phyloP scores from a whole-genome alignment of 208 protist species.

The Trypanosoma rangeli region DNA sequence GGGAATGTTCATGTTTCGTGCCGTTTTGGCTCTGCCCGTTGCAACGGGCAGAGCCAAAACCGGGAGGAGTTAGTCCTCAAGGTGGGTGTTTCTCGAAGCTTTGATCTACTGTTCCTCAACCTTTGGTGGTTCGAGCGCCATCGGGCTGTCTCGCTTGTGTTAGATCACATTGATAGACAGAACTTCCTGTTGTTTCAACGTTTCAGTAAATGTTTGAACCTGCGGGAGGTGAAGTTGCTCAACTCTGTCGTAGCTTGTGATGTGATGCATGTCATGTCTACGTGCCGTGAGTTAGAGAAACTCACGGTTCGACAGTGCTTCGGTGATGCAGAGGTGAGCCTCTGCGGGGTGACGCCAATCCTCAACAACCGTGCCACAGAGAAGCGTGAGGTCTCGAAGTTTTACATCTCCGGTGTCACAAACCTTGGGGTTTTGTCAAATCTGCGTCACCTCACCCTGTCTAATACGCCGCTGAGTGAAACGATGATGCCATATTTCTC shows the following conservation, averaged over 20 bases:
- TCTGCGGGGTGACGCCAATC: constrained; percentile 72
- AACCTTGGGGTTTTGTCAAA: constrained; percentile 52
- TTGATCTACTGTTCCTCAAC: constrained; percentile 25
- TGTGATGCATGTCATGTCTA: constrained; percentile 71
- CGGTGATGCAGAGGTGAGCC: constrained; percentile 47
- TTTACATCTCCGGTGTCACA: constrained; percentile 65
- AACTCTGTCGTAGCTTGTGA: constrained; percentile 55
- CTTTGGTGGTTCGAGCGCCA: constrained; percentile 83
- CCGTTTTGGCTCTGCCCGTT: constrained; percentile 4
- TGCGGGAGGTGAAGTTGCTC: constrained; percentile 48
- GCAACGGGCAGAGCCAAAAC: too few relatives aligned
- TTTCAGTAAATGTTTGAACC: constrained; percentile 35
- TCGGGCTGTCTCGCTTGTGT: constrained; percentile 50
- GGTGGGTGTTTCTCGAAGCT: background rate
- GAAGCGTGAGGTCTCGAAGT: constrained; percentile 35
- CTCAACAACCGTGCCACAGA: constrained; percentile 39
- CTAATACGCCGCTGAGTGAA: constrained; percentile 50
- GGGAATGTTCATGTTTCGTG: constrained; percentile 37
- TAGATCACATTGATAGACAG: constrained; percentile 46
- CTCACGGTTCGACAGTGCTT: constrained; percentile 51
- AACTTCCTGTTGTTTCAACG: constrained; percentile 55
- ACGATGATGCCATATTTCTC: constrained; percentile 52
- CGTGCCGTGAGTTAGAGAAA: constrained; percentile 43
- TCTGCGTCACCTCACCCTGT: constrained; percentile 65
- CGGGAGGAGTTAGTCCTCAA: constrained; percentile 13